Evolutionary conservation across 1,284 basidiomycete genomes (phyloP).

Genomic region (Xanthoconium separans): DNA sequence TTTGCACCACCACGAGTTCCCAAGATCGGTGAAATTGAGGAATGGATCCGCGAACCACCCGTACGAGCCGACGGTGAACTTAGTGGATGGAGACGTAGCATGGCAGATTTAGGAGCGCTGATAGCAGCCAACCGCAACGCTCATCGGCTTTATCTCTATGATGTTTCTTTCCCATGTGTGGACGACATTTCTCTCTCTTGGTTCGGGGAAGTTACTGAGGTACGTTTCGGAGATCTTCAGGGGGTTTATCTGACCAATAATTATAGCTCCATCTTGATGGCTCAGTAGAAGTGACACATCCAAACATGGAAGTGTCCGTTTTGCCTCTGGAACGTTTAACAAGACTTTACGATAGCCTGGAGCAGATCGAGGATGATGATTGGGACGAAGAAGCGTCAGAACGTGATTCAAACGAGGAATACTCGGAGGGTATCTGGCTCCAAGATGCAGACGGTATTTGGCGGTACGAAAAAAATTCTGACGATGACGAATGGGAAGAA

Average conservation of each 20-base stretch:
- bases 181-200: slow-evolving; percentile 54
- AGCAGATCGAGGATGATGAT: slow-evolving; percentile 72
- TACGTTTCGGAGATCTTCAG: slow-evolving; percentile 28
- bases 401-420: slow-evolving; percentile 37
- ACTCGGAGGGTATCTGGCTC: slow-evolving; percentile 50
- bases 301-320: slow-evolving; percentile 45
- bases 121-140: slow-evolving; percentile 53
- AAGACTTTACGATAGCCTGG: slow-evolving; percentile 67
- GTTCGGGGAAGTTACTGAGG: slow-evolving; percentile 79
- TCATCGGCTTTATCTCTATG: slow-evolving; percentile 40
- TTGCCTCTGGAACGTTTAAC: slow-evolving; percentile 69
- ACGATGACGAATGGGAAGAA: slow-evolving; percentile 40
- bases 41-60: slow-evolving; percentile 68
- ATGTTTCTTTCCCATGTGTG: slow-evolving; percentile 43
- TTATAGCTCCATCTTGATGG: slow-evolving; percentile 69
- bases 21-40: slow-evolving; percentile 75
- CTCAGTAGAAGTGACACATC: slow-evolving; percentile 62
- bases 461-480: slow-evolving; percentile 40
- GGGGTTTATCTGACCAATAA: slow-evolving; percentile 2
- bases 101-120: slow-evolving; percentile 60
- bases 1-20: slow-evolving; percentile 64
- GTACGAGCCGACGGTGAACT: slow-evolving; percentile 49
- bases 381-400: slow-evolving; percentile 57
- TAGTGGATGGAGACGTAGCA: slow-evolving; percentile 65
- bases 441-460: slow-evolving; percentile 53